phyloP scores from a whole-genome alignment of 2,329 filamentous ascomycete species.

The Monosporascus sp. region DNA sequence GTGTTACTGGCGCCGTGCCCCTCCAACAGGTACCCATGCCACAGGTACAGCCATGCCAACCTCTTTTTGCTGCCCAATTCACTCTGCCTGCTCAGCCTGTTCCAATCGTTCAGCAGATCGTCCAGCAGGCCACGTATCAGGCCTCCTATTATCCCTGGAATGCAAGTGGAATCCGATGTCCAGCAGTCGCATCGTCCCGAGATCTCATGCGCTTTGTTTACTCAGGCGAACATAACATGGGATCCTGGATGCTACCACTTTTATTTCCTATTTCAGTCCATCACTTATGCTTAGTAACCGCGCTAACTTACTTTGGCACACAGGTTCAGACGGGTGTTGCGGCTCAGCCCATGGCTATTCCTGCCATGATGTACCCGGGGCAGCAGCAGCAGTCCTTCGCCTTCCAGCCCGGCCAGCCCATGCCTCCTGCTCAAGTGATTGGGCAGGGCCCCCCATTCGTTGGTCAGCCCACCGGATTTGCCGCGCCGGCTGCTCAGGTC shows the following conservation, averaged over 20 bases:
- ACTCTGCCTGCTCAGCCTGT: background rate
- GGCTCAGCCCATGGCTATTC: slow-evolving; percentile 9
- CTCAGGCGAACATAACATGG: background rate
- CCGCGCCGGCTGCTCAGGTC: background rate
- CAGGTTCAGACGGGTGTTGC: background rate
- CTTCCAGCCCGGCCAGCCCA: background rate
- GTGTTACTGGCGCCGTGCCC: background rate
- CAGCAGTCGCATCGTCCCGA: background rate
- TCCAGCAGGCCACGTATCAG: background rate
- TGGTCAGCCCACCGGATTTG: background rate
- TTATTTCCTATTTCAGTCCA: background rate
- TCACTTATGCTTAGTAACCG: background rate
- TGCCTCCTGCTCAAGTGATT: background rate
- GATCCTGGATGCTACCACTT: background rate
- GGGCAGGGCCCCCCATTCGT: background rate
- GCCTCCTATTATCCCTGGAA: background rate
- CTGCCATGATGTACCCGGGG: slow-evolving; percentile 5
- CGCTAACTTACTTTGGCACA: background rate
- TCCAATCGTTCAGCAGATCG: background rate
- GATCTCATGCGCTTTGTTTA: background rate
- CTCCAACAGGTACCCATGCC: background rate
- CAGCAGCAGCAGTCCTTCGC: background rate
- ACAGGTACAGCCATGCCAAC: background rate
- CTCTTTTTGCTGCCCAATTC: background rate
- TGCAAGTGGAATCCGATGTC: background rate